Percentiles rank a stretch among this genome's conserved stretches.
Evolutionary conservation across 495 filamentous ascomycete genomes (phyloP).

Genomic region (Xylaria cubensis): DNA sequence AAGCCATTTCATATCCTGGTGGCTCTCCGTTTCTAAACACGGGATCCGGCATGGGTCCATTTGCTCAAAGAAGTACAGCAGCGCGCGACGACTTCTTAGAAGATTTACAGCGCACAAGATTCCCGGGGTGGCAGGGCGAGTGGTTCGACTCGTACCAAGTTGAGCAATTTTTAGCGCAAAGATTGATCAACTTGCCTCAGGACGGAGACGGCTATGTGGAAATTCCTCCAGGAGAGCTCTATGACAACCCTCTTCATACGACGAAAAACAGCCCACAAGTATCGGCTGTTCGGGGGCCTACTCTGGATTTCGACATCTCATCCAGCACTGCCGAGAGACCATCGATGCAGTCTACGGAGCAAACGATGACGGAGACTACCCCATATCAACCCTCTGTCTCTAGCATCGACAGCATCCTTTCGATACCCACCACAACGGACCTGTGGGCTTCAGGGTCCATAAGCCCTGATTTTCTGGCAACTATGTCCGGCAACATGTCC

Average conservation of each 20-base stretch:
- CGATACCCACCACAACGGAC: constrained; percentile 19
- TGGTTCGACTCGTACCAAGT: constrained; percentile 79
- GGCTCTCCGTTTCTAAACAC: constrained; percentile 44
- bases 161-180: constrained; percentile 68
- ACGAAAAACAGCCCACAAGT: constrained; percentile 24
- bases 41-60: constrained; percentile 53
- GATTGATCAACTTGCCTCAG: constrained; percentile 62
- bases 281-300: not conserved
- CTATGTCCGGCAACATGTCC: constrained; percentile 19
- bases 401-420: constrained; percentile 13
- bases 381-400: constrained; percentile 13
- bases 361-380: not conserved
- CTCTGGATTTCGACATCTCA: not conserved
- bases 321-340: not conserved
- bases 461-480: constrained; percentile 21
- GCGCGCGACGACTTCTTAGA: constrained; percentile 44
- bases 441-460: constrained; percentile 28
- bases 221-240: constrained; percentile 46
- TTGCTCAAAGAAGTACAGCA: constrained; percentile 38
- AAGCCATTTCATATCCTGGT: constrained; percentile 37
- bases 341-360: constrained; percentile 4
- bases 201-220: constrained; percentile 56
- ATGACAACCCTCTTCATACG: constrained; percentile 28
- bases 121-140: constrained; percentile 66
- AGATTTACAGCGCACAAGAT: constrained; percentile 48